Percentiles rank a stretch among this genome's conserved stretches.
Evolutionary conservation across 192 early-diverging fungal genomes (phyloP).

Genomic region (Lobulomyces angularis): DNA sequence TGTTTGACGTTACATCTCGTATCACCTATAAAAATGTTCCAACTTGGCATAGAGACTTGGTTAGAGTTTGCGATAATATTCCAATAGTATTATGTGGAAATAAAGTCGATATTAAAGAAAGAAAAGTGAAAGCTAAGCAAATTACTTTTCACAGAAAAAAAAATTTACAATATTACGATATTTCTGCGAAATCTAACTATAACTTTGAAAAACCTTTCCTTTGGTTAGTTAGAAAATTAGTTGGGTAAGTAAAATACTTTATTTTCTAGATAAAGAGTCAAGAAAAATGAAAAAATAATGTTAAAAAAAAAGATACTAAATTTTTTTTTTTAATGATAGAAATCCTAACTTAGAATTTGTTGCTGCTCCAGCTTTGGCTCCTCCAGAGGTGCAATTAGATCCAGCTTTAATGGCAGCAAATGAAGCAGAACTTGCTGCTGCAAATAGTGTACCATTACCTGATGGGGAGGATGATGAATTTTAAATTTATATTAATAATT

Average conservation of each 20-base stretch:
- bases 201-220: constrained; percentile 99
- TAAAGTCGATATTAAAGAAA: constrained; percentile 99
- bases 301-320: constrained; percentile 2
- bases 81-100: constrained; percentile 99
- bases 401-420: constrained; percentile 60
- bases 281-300: no score
- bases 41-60: constrained; percentile 99
- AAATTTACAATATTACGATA: constrained; percentile 99
- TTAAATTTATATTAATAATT: constrained; percentile 4
- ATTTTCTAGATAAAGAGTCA: background rate
- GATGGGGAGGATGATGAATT: constrained; percentile 54
- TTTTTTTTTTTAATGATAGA: constrained; percentile 20
- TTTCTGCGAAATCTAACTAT: constrained; percentile 99
- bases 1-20: constrained; percentile 99
- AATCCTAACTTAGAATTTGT: constrained; percentile 93
- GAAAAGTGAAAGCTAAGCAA: constrained; percentile 99
- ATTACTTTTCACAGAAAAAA: constrained; percentile 99
- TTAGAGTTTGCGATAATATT: constrained; percentile 99
- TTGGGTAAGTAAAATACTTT: constrained; percentile 39
- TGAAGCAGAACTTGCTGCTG: constrained; percentile 63
- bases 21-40: constrained; percentile 99
- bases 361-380: constrained; percentile 90
- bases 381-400: constrained; percentile 88
- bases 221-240: constrained; percentile 96
- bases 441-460: constrained; percentile 78